Evolutionary conservation across 371 early-diverging fungal species (phyloP), one percentile per base, ranked within the genome.

Genomic region (Basidiobolus heterosporus): DNA sequence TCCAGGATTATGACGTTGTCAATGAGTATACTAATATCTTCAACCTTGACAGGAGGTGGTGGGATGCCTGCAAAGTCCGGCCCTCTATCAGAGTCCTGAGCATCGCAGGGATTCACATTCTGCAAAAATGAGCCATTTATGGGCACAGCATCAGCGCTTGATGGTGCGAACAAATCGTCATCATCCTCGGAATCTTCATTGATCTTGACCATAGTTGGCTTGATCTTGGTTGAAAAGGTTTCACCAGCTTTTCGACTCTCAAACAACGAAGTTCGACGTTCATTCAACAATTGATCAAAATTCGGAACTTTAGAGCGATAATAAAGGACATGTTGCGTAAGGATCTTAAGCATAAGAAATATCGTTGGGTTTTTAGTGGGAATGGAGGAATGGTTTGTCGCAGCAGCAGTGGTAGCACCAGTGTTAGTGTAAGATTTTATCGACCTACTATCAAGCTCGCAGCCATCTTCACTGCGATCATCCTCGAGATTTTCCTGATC

Each of bases 1-100:
- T 94, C 88, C 46, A 94, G 51, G 21, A 91, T 83, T 14, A 94
- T 78, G 14, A 89, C 83, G 58, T 92, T 92, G 52, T 87, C 88
- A 11, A 85, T 55, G 22, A 85, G 51, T 58, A 75, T 75, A 16
- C 60, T 5, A 61, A 45, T 20, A 56, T 59, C 72, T 36, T 64
- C 64, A 23, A 69, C 73, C 19, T 53, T 65, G 8, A 71, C 58
- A 50, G 76, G 75, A 21, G 67, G 63, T 14, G 74, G 70, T 2
- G 74, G 68, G 44, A 53, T 19, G 59, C 46, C 36, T 57, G 30
- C 9, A 57, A 24, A 21, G 52, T 45, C 8, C 41, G 52, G 22
- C 50, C 57, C n/a, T 50, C 36, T 16, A 41, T 47, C 21, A 20
- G 38, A 16, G 48, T 41, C 7, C 44, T 38, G 47, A 42, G 20